A percentile compares a stretch with the other conserved stretches of the same genome.
Evolutionary conservation across 169 alveolate genomes (phyloP).

Genomic region (Plasmodium vinckei): DNA sequence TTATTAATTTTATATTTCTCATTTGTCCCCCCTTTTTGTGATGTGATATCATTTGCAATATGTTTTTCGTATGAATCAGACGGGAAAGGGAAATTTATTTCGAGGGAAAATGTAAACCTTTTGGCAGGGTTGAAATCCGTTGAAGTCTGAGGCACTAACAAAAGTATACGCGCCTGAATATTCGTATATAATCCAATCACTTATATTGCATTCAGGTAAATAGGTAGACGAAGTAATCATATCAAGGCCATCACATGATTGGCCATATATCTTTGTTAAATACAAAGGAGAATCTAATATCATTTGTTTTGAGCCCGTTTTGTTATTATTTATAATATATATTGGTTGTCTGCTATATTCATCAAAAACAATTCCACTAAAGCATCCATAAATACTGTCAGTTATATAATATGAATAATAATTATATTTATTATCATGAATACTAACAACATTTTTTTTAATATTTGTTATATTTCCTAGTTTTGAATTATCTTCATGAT

Average conservation of each 20-base stretch:
- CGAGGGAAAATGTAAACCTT: slow-evolving; percentile 48
- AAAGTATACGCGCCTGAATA: slow-evolving; percentile 72
- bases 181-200: slow-evolving; percentile 68
- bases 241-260: slow-evolving; percentile 75
- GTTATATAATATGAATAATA: slow-evolving; percentile 72
- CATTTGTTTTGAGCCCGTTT: background rate
- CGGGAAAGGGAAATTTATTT: background rate
- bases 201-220: slow-evolving; percentile 63
- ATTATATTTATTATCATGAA: slow-evolving; percentile 39
- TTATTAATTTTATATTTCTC: background rate
- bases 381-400: slow-evolving; percentile 75
- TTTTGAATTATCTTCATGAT: slow-evolving; percentile 21
- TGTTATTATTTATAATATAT: slow-evolving; percentile 47
- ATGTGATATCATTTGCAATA: background rate
- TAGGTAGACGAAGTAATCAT: slow-evolving; percentile 66
- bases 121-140: slow-evolving; percentile 47
- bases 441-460: slow-evolving; percentile 58
- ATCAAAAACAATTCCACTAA: slow-evolving; percentile 72
- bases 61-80: background rate
- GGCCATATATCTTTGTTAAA: slow-evolving; percentile 65
- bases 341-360: slow-evolving; percentile 67
- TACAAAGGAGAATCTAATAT: slow-evolving; percentile 16
- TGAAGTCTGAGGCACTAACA: slow-evolving; percentile 57
- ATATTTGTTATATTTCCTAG: slow-evolving; percentile 71
- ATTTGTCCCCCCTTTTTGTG: background rate